Percentiles rank a stretch among this genome's conserved stretches.
phyloP scores from a whole-genome alignment of 805 yeast genomes.

The Hyphopichia homilentoma region DNA sequence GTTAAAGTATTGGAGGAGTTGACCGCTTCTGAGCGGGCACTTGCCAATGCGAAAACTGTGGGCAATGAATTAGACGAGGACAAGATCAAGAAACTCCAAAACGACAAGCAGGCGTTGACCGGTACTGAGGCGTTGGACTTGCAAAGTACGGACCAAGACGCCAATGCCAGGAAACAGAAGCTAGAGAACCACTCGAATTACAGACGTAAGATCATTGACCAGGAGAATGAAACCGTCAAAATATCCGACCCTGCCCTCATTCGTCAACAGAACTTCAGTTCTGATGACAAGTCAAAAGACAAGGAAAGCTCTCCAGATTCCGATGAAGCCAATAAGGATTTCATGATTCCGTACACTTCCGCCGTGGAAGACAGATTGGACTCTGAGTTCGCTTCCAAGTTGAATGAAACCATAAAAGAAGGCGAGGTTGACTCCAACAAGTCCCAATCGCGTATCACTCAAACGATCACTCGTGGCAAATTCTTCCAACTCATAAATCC shows the following conservation, averaged over 20 bases:
- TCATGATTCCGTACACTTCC: constrained; percentile 62
- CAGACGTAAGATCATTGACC: constrained; percentile 57
- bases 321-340: constrained; percentile 16
- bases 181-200: constrained; percentile 56
- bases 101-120: constrained; percentile 36
- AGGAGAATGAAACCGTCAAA: constrained; percentile 37
- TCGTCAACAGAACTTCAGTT: constrained; percentile 1
- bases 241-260: constrained; percentile 8
- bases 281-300: constrained; percentile 16
- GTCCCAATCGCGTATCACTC: constrained; percentile 55
- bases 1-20: constrained; percentile 52
- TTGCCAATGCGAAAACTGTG: constrained; percentile 51
- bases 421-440: constrained; percentile 54
- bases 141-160: constrained; percentile 43
- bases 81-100: constrained; percentile 27
- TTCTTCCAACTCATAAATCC: constrained; percentile 51
- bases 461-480: constrained; percentile 67
- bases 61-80: constrained; percentile 35
- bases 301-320: constrained; percentile 9
- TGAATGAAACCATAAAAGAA: constrained; percentile 50
- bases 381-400: constrained; percentile 51
- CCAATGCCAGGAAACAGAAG: constrained; percentile 44
- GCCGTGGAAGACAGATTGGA: constrained; percentile 65
- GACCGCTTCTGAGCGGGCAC: constrained; percentile 55
- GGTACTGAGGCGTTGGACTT: constrained; percentile 44